phyloP scores from a whole-genome alignment of 768 basidiomycete genomes.

The Phylloporus sp. region DNA sequence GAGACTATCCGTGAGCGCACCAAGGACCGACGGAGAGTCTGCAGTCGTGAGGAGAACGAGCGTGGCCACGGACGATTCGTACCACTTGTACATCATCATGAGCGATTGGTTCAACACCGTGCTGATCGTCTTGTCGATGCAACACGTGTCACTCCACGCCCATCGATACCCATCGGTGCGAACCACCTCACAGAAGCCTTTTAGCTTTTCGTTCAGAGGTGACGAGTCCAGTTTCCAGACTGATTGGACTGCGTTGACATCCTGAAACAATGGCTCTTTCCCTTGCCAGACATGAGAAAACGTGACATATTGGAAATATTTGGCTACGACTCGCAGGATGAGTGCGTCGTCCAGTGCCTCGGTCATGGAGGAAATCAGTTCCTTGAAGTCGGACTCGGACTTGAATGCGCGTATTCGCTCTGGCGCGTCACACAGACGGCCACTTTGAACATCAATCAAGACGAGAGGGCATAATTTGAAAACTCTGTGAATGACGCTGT shows the following conservation, averaged over 20 bases:
- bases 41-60: background rate
- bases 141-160: background rate
- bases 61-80: background rate
- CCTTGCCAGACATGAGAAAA: background rate
- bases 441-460: background rate
- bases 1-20: background rate
- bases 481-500: no score
- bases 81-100: slow-evolving; percentile 1
- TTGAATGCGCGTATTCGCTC: background rate
- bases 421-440: background rate
- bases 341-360: background rate
- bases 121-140: background rate
- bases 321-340: background rate
- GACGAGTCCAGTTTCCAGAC: background rate
- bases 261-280: background rate
- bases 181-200: background rate
- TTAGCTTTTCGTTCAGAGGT: background rate
- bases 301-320: background rate
- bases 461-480: no score
- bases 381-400: background rate
- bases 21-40: background rate
- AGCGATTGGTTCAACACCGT: background rate
- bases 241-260: no score
- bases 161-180: background rate
- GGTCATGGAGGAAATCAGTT: background rate